Evolutionary conservation across 768 basidiomycete species (phyloP), one percentile per base, ranked within the genome.

Genomic region (Strobilomyces echinocephalus): DNA sequence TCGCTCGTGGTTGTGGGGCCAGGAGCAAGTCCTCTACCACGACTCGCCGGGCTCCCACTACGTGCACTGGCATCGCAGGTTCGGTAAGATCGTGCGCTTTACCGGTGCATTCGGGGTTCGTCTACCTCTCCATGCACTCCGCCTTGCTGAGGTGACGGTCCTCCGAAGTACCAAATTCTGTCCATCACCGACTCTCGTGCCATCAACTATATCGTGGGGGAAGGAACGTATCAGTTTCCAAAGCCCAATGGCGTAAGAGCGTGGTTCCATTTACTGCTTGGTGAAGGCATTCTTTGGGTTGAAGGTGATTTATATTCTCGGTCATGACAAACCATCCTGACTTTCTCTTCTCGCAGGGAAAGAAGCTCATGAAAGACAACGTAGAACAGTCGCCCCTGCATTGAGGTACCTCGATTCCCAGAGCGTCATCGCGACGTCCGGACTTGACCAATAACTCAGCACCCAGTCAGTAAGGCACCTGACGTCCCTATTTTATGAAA

Each of bases 271-370:
- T 77, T 77, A 31, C 76, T 82, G 2, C 72, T 83, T 7, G 84
- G 84, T 12, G 76, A 83, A 66, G 83, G 84, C 20, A 79, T 85
- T 52, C 77, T 85, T 21, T 84, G 81, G 79, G 74, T 83, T 11
- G 84, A 85, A 78, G 84, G 83, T 79, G 40, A 64, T 35, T 26
- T 15, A 4, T 2, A 8, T 55, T 35, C 41, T 49, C 8, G 44
- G 45, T 15, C 57, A 46, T 46, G 39, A 34, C 21, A 51, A 20
- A 26, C 21, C 52, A 16, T 48, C 38, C 50, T 18, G 24, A 62
- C 48, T 15, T 28, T 33, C 36, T 38, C 34, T 35, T 31, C 53
- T 20, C 33, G 8, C 43, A 84, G 82, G 82, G 0, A 82, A 77
- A 62, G 72, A 75, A 38, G 77, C 76, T 3, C 82, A 84, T 49